Evolutionary conservation across 495 filamentous ascomycete genomes (phyloP), one percentile per base, ranked within the genome.

Genomic region (Penicillium steckii): DNA sequence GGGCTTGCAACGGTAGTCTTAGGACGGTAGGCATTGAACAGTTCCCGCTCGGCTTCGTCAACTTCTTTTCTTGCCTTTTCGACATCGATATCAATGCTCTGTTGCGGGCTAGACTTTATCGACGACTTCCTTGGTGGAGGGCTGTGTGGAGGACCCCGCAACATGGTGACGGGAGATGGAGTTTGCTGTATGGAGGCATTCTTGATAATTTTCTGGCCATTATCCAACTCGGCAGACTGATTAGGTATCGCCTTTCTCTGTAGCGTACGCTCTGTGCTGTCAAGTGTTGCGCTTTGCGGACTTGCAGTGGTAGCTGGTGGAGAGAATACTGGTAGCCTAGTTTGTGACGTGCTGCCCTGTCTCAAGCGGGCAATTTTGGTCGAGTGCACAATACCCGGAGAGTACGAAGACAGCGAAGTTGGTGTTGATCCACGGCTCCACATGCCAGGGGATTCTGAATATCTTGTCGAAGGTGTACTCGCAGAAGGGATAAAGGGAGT

Each of bases 371-470:
- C 70, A 55, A 76, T 59, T 50, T 88, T 84, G 2, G 68, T 69
- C 17, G 89, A 82, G 26, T 85, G 72, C 51, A 87, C 66, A 30
- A 90, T 80, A 1, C 90, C 88, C 9, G 94, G 91, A 29, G 94
- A 98, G 65, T 94, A 88, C n/a, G 94, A 97, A 7, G 91, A 95
- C 62, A 91, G 82, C 7, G 94, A 96, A n/a, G 92, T 96, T 1
- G 94, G 92, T 2, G 94, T 97, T 8, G 94, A 95, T 35, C 90
- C 87, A 59, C 93, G 96, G 71, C 75, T 77, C 75, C 95, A 97
- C 26, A 88, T 78, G 4, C 91, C 89, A 8, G 94, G 94, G 3
- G 94, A 98, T 46, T 87, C 90, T 25, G 93, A 95, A 59, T 93
- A 96, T 52, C 90, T 80, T 27, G 91, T 97, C n/a, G 94, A 97